Base-by-base conservation (phyloP, 208 protist species). In the Trypanosoma rangeli region DNA sequence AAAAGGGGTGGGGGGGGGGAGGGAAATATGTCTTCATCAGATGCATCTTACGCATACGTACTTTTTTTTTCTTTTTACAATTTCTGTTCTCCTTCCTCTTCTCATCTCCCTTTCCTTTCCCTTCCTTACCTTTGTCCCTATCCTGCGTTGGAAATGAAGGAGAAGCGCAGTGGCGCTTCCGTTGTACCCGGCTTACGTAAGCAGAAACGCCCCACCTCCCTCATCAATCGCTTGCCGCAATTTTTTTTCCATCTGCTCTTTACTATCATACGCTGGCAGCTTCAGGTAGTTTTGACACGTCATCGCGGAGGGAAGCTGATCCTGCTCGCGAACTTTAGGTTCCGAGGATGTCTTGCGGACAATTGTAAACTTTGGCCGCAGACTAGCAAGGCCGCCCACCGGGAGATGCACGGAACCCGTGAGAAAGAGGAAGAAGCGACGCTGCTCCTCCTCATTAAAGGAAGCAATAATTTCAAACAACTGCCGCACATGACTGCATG, bases 241-340 rank as follows among this genome's bases (percentile, higher is more conserved):
- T 74, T 98, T 97, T 37, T 70, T 64, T 50, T 89, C 85, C 89
- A 98, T 91, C 52, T 90, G 79, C 58, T 92, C 74, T 64, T 92
- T 90, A 5, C 61, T 87, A 12, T 86, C 73, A 63, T 95, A 97
- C n/a, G 87, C 86, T 0, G 94, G 94, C 15, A 98, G 82, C 73
- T 98, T 98, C 50, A 98, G 68, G 61, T 97, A 98, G 74, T 98
- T 97, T 61, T 96, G 90, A 60, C 94, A 98, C 28, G 94, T 98
- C 94, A 98, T 98, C 24, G 90, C 92, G 3, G 83, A 92, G 2
- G 92, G 94, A 18, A 98, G 83, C 68, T 88, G 81, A 26, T 96
- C 85, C 28, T 76, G 65, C 54, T 95, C 90, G 24, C 80, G 81
- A 0, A 90, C 66, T 13, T 57, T 62, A 1, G 72, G 44, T n/a